These are phyloP conservation scores for Tardiomyces blankii DNA, from an alignment of 1,139 yeast species.

Conservation along the genomic window DNA sequence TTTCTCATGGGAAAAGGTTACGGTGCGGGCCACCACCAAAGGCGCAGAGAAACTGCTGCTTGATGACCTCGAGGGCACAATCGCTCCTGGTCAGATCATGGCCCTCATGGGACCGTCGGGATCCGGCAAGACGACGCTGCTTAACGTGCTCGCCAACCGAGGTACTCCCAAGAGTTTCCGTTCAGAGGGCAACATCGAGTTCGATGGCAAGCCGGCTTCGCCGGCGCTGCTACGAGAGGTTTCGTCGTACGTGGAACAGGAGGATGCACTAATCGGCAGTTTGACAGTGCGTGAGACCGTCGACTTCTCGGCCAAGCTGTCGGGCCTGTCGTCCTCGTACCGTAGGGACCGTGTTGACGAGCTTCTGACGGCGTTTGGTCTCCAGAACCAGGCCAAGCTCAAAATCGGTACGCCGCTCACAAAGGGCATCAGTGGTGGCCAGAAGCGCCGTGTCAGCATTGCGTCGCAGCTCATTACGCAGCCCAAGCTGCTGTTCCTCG, in stretches of 20 bases:
- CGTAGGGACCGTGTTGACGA: conserved; percentile 40
- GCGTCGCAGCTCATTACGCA: conserved; percentile 35
- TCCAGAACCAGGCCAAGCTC: conserved; percentile 28
- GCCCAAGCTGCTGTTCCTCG: conserved; percentile 36
- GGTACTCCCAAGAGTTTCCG: conserved; percentile 15
- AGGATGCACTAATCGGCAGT: conserved; percentile 43
- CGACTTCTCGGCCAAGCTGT: conserved; percentile 41
- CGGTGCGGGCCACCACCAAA: conserved; percentile 1
- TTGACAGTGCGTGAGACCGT: conserved; percentile 45
- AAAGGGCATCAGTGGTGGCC: conserved; percentile 40
- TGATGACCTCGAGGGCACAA: conserved; percentile 23
- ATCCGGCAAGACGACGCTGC: conserved; percentile 38
- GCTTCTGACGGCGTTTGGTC: conserved; percentile 16
- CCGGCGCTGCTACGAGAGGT: conserved; percentile 35
- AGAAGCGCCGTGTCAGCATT: conserved; percentile 38
- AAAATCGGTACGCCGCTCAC: conserved; percentile 26
- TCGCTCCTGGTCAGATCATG: conserved; percentile 9
- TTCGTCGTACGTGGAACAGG: conserved; percentile 50
- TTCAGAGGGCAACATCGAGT: conserved; percentile 4
- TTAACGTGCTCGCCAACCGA: conserved; percentile 32
- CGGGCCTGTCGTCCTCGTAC: conserved; percentile 31
- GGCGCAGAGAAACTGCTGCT: conserved; percentile 2
- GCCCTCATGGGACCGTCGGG: conserved; percentile 45
- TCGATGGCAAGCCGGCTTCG: conserved; percentile 2
- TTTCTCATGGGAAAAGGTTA: not conserved